Base-by-base conservation (phyloP, 371 early-diverging fungal genomes). In the Mucor sp. region DNA sequence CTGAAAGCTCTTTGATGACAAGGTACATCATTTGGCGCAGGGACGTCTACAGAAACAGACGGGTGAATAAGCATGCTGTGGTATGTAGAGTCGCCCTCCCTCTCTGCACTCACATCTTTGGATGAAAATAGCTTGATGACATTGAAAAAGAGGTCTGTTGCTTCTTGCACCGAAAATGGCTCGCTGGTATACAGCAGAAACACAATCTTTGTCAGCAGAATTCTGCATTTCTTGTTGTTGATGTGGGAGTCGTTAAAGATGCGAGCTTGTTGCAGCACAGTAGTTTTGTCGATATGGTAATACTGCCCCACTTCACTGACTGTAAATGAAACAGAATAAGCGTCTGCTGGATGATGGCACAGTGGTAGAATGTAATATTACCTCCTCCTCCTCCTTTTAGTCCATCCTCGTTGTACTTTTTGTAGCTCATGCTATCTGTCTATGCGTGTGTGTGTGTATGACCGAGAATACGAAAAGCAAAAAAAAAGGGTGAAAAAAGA, bases 81-180 rank as follows among this genome's bases (percentile, higher is more conserved):
- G n/a, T n/a, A n/a, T n/a, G n/a, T n/a, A n/a, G n/a, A n/a, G n/a
- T n/a, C n/a, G n/a, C n/a, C n/a, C n/a, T n/a, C n/a, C n/a, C n/a
- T n/a, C n/a, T n/a, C n/a, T n/a, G n/a, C n/a, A 53, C 91, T 75
- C 87, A 95, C 96, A 83, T 98, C 98, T 79, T 92, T 94, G 66
- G 89, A 90, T 85, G 97, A 97, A 83, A 99, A 99, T 59, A 98
- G 90, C 85, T 97, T 96, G 11, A 96, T 97, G 70, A 96, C 94
- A 72, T 94, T 93, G 78, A 99, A 99, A 81, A 99, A 99, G 17
- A 96, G 87, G 71, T 97, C 94, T 0, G 99, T 99, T 4, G 99
- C 98, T 82, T 98, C 99, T 37, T 87, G 89, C n/a, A 93, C 91
- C 44, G 89, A 86, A 75, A 98, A 93, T 23, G 89, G 81, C 78